Percentiles rank a stretch among this genome's conserved stretches.
phyloP scores from a whole-genome alignment of 257 asterid species.

The Eustoma russellianum region DNA sequence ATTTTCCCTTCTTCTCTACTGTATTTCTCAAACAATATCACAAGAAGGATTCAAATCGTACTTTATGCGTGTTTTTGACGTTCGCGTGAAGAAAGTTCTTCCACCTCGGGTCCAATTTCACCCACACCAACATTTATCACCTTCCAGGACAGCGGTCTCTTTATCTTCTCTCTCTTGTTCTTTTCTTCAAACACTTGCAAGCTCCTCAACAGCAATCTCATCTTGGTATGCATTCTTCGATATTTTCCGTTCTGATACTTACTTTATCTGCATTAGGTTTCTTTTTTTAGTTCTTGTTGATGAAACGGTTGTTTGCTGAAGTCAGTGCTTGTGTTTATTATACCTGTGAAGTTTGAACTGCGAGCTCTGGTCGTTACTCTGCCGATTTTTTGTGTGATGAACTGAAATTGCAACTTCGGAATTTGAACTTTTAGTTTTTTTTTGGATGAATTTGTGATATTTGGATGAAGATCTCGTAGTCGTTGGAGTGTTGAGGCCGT shows the following conservation, averaged over 20 bases:
- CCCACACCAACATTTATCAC: background rate
- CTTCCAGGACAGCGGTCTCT: background rate
- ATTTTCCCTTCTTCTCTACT: no score
- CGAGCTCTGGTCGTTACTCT: background rate
- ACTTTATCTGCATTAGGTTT: background rate
- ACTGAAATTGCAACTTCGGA: background rate
- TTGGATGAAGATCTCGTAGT: slow-evolving; percentile 30
- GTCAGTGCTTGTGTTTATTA: no score
- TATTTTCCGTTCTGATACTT: background rate
- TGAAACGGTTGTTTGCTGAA: background rate
- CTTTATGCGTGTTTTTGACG: no score
- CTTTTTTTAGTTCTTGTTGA: background rate
- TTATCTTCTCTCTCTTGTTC: background rate
- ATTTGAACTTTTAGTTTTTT: background rate
- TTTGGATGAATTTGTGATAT: slow-evolving; percentile 7
- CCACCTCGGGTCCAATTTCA: background rate
- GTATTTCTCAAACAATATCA: no score
- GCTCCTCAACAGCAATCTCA: background rate
- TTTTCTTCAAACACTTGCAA: slow-evolving; percentile 2
- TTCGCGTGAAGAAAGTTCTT: background rate
- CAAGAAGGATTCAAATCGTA: no score
- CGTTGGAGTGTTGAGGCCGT: slow-evolving; percentile 5
- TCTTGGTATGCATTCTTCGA: background rate
- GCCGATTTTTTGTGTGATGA: background rate
- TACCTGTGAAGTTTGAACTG: no score